Evolutionary conservation across 768 basidiomycete genomes (phyloP), one percentile per base, ranked within the genome.

Genomic region (Cubamyces lactineus): DNA sequence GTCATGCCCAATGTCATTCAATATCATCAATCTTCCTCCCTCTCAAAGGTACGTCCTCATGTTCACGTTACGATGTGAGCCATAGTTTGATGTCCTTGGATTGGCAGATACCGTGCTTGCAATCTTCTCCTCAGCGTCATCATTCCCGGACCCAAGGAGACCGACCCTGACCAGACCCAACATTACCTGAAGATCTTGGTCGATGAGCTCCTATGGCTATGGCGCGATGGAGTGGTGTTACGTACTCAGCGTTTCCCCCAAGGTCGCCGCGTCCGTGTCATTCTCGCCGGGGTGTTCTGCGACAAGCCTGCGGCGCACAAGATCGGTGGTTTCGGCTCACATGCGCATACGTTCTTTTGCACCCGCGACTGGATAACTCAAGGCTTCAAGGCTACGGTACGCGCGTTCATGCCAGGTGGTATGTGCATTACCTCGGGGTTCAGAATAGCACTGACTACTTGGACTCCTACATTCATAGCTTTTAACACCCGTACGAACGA

Each of bases 221-320:
- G 63, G 63, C 24, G 24, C 1, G 15, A 57, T 12, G 63, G 63
- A 2, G 30, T 57, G 0, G 23, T 51, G 3, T 17, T 64, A 1
- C 53, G n/a, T 5, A 64, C 63, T 1, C 24, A 67, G 24, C 48
- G 1, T 0, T 24, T 13, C 26, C 53, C 62, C 8, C 39, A 70
- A 4, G 74, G 76, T 0, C 70, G 73, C 0, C 68, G 68, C 0
- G 69, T 77, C 7, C 68, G 75, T 0, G 69, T 77, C 3, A 68
- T 73, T 1, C 63, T 78, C 0, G 69, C 77, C 5, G 74, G 71
- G 0, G 63, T 79, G 9, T 63, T 74, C 6, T 79, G 78, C 45
- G 74, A 78, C 53, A 76, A 78, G 48, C 78, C 77, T 1, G 78
- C 77, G 2, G 74, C 73, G 0, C 74, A 75, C 53, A 78, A 78